These are phyloP conservation scores for Blastomyces silverae DNA, from an alignment of 2,329 filamentous ascomycete genomes.

Conservation along the genomic window DNA sequence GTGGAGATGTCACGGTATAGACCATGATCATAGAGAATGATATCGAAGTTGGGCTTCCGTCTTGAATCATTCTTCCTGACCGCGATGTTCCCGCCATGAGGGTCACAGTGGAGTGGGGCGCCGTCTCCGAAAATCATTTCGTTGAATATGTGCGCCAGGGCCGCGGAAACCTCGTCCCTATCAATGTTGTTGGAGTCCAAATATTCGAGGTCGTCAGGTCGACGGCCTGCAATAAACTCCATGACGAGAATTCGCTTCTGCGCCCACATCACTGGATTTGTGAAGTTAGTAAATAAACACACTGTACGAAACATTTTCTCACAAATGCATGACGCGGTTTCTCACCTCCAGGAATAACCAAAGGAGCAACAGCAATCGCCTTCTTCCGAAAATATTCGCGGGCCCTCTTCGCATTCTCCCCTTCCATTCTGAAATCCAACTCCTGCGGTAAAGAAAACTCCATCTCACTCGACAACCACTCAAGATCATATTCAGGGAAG, in stretches of 20 bases:
- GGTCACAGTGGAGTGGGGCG: conserved; percentile 91
- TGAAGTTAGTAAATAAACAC: background rate
- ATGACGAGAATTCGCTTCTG: conserved; percentile 87
- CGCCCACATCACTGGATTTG: conserved; percentile 66
- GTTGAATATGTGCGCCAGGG: conserved; percentile 89
- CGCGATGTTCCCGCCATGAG: conserved; percentile 92
- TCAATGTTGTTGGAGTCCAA: conserved; percentile 82
- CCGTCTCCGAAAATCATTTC: conserved; percentile 96
- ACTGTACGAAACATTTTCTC: background rate
- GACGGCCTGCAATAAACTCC: conserved; percentile 80
- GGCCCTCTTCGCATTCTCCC: conserved; percentile 71
- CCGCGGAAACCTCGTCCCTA: conserved; percentile 88
- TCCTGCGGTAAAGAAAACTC: conserved; percentile 84
- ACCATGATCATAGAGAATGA: conserved; percentile 94
- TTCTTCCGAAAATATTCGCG: conserved; percentile 72
- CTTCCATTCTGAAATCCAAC: conserved; percentile 81
- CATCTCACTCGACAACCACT: conserved; percentile 94
- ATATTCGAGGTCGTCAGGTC: conserved; percentile 82
- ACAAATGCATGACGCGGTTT: background rate
- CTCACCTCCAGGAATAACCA: conserved; percentile 68
- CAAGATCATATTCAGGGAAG: conserved; percentile 95
- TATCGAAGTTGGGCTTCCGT: conserved; percentile 71
- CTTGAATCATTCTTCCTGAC: conserved; percentile 67
- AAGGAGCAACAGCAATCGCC: conserved; percentile 62
- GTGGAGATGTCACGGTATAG: conserved; percentile 88